phyloP scores from a whole-genome alignment of 495 filamentous ascomycete species.

The Penicillium desertorum region DNA sequence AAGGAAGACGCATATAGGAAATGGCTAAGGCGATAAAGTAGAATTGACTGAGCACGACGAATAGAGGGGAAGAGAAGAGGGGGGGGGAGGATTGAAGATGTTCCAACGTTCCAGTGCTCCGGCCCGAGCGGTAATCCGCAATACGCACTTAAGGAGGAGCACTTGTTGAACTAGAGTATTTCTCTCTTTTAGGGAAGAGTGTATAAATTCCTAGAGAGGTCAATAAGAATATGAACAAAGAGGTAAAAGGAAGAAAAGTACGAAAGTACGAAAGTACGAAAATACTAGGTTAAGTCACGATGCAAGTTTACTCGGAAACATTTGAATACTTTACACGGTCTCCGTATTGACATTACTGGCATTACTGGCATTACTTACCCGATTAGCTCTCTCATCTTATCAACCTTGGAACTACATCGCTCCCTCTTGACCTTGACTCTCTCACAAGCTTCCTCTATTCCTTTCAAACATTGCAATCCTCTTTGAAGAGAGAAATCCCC shows the following conservation, averaged over 20 bases:
- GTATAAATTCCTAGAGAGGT: background rate
- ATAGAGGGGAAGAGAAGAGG: slow-evolving; percentile 7
- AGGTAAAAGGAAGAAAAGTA: background rate
- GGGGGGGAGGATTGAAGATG: background rate
- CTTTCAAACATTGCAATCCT: background rate
- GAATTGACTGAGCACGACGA: background rate
- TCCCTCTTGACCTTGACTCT: background rate
- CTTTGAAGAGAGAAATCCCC: background rate
- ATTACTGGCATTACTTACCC: background rate
- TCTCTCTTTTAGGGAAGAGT: background rate
- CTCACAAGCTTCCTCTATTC: background rate
- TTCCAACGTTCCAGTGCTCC: background rate
- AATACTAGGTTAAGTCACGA: background rate
- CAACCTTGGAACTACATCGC: background rate
- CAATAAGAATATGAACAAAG: background rate
- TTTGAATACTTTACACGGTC: background rate
- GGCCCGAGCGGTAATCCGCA: background rate
- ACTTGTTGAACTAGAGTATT: background rate
- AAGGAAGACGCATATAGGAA: slow-evolving; percentile 13
- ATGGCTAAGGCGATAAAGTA: background rate
- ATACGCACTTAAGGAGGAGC: background rate
- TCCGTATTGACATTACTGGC: background rate
- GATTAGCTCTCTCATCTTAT: background rate
- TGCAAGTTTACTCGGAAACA: background rate
- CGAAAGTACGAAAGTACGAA: background rate